These are phyloP conservation scores for Calonectria multiphialidica DNA, from an alignment of 2,329 filamentous ascomycete genomes.

Conservation along the genomic window DNA sequence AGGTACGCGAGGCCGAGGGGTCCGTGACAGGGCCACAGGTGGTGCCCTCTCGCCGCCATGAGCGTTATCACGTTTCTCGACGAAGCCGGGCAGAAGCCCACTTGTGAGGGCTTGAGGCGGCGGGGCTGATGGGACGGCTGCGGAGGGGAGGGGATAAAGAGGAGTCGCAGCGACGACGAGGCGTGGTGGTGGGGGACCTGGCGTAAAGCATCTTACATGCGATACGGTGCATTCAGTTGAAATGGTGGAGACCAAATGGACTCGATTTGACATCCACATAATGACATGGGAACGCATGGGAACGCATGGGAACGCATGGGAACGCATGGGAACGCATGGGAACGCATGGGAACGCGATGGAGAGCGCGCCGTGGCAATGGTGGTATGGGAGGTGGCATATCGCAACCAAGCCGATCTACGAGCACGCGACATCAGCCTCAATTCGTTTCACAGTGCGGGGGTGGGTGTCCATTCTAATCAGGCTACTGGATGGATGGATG, in stretches of 20 bases:
- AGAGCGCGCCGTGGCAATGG: neutral
- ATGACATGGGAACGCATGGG: neutral
- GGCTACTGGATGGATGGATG: neutral
- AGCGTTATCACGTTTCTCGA: slow-evolving; percentile 11
- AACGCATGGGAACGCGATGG: neutral
- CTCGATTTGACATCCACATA: neutral
- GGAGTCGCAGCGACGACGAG: slow-evolving; percentile 23
- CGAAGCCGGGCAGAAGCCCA: slow-evolving; percentile 19
- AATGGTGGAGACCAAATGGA: neutral
- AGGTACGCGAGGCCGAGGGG: neutral
- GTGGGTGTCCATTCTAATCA: neutral
- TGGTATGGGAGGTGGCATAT: neutral
- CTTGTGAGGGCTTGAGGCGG: slow-evolving; percentile 25
- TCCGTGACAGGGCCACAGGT: neutral
- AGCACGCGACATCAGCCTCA: neutral
- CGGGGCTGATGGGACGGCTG: slow-evolving; percentile 26
- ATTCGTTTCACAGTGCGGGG: neutral
- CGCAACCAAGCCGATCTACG: neutral
- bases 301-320: neutral
- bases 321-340: neutral
- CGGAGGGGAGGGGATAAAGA: slow-evolving; percentile 24
- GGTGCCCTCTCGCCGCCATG: slow-evolving; percentile 5
- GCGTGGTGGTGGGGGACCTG: slow-evolving; percentile 27
- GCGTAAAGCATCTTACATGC: slow-evolving; percentile 6
- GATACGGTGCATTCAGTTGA: neutral